Conservation (phyloP, 2,329 filamentous ascomycete genomes). For the Seiridium unicorne region DNA sequence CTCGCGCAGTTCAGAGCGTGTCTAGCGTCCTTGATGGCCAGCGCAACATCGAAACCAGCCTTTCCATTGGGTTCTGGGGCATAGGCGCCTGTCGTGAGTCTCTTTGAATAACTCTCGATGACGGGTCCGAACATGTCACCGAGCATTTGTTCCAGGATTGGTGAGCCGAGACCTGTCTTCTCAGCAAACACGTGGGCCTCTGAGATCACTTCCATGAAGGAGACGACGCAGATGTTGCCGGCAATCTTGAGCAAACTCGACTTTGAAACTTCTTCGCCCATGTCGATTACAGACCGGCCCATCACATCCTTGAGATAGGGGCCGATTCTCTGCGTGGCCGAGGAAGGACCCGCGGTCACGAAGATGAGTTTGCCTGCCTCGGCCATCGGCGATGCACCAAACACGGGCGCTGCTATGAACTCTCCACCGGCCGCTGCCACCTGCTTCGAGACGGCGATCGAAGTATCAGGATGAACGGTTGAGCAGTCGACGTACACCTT, state of each 20-base stretch:
- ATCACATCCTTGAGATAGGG: constrained; percentile 41
- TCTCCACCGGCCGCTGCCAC: constrained; percentile 31
- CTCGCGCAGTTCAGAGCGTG: constrained; percentile 22
- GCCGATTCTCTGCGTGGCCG: constrained; percentile 29
- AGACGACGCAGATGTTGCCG: constrained; percentile 27
- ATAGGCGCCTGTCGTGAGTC: constrained; percentile 40
- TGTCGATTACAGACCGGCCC: constrained; percentile 36
- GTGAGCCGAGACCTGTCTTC: constrained; percentile 39
- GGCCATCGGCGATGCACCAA: constrained; percentile 40
- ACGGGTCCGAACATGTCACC: constrained; percentile 40
- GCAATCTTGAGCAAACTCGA: constrained; percentile 42
- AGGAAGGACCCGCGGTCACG: constrained; percentile 35
- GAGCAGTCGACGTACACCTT: constrained; percentile 29
- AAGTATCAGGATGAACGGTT: constrained; percentile 31
- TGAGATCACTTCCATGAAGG: constrained; percentile 41
- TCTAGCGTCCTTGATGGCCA: constrained; percentile 23
- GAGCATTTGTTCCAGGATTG: constrained; percentile 39
- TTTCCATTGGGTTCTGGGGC: constrained; percentile 26
- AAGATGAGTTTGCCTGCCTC: constrained; percentile 43
- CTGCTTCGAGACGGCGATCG: constrained; percentile 27
- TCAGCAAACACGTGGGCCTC: constrained; percentile 45
- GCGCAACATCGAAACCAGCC: constrained; percentile 18
- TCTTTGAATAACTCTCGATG: constrained; percentile 38
- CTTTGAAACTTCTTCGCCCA: constrained; percentile 39
- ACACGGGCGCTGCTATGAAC: constrained; percentile 37